Conservation (phyloP, 75 land plant genomes). For the Cryptomeria japonica region DNA sequence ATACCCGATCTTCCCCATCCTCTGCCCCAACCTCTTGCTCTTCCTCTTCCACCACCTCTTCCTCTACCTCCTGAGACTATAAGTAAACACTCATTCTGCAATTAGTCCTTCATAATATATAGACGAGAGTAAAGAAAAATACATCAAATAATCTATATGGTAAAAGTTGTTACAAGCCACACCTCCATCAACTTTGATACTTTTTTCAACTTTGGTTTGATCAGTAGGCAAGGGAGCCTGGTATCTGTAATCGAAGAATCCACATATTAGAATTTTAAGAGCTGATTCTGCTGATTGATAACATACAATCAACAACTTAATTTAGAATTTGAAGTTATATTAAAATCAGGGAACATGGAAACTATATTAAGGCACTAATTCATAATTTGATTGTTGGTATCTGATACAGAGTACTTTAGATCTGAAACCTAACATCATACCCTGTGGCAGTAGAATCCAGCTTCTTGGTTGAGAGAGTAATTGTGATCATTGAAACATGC, state of each 20-base stretch:
- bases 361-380: not conserved
- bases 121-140: not conserved
- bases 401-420: not conserved
- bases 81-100: not conserved
- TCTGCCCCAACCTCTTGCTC: slow-evolving; percentile 8
- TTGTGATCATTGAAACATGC: slow-evolving; percentile 95
- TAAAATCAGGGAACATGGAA: not conserved
- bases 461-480: slow-evolving; percentile 70
- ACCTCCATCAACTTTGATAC: not conserved
- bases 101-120: not conserved
- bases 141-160: not conserved
- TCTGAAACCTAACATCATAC: slow-evolving; percentile 28
- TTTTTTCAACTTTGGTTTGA: not conserved
- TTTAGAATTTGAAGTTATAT: too few species aligned
- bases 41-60: not conserved
- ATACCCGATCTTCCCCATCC: slow-evolving; percentile 5
- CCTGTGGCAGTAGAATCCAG: slow-evolving; percentile 87
- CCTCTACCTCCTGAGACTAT: slow-evolving; percentile 5
- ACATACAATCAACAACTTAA: not conserved
- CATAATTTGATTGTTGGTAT: not conserved
- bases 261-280: not conserved
- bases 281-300: not conserved
- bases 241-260: not conserved
- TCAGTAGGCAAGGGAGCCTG: slow-evolving; percentile 5
- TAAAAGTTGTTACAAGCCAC: not conserved